Base-by-base conservation (phyloP, 2,329 filamentous ascomycete genomes). In the Fusarium keratoplasticum region DNA sequence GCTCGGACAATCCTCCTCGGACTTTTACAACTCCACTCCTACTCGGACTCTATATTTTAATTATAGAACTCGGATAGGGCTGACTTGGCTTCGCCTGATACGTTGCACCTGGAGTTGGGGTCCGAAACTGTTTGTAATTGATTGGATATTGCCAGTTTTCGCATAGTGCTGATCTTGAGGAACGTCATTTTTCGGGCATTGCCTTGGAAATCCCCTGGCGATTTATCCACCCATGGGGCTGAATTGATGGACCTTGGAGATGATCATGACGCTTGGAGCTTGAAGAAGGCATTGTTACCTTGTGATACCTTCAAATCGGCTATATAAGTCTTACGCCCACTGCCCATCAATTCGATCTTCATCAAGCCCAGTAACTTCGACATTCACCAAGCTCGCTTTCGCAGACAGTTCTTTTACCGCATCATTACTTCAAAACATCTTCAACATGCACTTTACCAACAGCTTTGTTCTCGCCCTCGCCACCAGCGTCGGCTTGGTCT, bases 391-490 rank as follows among this genome's bases (percentile, higher is more conserved):
- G 5, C 14, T 18, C 42, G 6, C 14, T 47, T 31, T 18, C 6
- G 13, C 25, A 31, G 2, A 52, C 25, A n/a, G 10, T 3, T 52
- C 6, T 5, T 1, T 11, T 25, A 18, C 8, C 18, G 14, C 0
- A 6, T 22, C 27, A 6, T 27, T 27, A 27, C 27, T 27, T 27
- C 27, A 27, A 27, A 27, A 27, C 27, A 27, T 27, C 27, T 27
- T 27, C 27, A 27, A 27, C 27, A 27, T 70, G 64, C 18, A 61
- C 18, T 60, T 70, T n/a, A 55, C 52, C 54, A 67, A 55, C 64
- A 66, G 14, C 18, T 38, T 67, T 3, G n/a, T 70, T 31, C n/a
- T 67, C 18, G 52, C 58, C 44, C 59, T 70, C 27, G 29, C 67
- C 20, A 27, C 58, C n/a, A 44, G 38, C 40, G n/a, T 54, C 13